These are phyloP conservation scores for Odontarrhena argentea DNA, from an alignment of 345 rosid species.

Conservation along the genomic window DNA sequence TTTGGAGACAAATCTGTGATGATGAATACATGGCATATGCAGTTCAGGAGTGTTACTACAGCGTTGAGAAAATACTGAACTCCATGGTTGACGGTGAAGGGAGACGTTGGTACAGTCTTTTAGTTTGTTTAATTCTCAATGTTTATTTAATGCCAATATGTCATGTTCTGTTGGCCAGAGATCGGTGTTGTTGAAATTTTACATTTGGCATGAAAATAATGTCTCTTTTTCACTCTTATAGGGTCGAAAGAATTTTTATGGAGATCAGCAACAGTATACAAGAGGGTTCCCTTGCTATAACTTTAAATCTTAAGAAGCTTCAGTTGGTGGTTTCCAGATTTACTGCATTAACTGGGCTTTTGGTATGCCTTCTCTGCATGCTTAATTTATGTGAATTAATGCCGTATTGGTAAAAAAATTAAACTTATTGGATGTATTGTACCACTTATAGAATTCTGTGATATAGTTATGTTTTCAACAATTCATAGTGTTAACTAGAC, in stretches of 20 bases:
- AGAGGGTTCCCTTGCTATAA: constrained; percentile 68
- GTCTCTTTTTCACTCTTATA: constrained; percentile 36
- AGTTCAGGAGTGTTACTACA: constrained; percentile 92
- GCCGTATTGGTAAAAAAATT: background rate
- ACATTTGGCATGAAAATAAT: constrained; percentile 10
- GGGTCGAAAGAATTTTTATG: constrained; percentile 91
- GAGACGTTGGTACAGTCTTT: constrained; percentile 70
- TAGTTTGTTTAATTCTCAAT: constrained; percentile 22
- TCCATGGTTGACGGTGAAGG: constrained; percentile 94
- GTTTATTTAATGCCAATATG: constrained; percentile 21
- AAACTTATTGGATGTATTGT: constrained; percentile 16
- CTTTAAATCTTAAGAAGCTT: constrained; percentile 72
- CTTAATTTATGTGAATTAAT: constrained; percentile 19
- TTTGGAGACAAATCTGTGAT: constrained; percentile 78
- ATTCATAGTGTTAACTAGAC: constrained; percentile 7
- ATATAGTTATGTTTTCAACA: constrained; percentile 17
- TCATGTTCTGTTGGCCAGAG: constrained; percentile 15
- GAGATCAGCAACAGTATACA: constrained; percentile 78
- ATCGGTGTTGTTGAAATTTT: constrained; percentile 30
- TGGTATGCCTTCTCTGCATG: constrained; percentile 54
- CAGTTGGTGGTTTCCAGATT: constrained; percentile 76
- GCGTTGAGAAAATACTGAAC: constrained; percentile 77
- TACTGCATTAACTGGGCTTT: constrained; percentile 90
- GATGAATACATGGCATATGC: constrained; percentile 99
- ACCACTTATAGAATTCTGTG: background rate